Percentiles rank a stretch among this genome's conserved stretches.
Conservation (phyloP, 129 eudicot genomes). For the Dittrichia graveolens region DNA sequence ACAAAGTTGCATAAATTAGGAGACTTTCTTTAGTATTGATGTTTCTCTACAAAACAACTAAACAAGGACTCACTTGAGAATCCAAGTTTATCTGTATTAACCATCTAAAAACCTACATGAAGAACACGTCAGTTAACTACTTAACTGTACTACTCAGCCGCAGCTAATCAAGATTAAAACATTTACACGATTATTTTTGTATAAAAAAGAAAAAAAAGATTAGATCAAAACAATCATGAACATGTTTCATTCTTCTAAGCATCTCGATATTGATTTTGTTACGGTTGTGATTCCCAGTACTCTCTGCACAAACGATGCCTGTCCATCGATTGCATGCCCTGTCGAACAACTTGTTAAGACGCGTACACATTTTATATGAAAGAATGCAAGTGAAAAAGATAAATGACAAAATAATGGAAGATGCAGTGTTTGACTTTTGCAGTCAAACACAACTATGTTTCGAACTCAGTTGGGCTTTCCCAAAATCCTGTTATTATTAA, state of each 20-base stretch:
- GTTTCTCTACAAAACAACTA: not conserved
- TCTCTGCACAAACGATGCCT: constrained; percentile 48
- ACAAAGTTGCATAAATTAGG: not conserved
- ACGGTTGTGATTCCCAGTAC: constrained; percentile 68
- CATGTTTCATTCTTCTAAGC: not conserved
- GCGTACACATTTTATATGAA: not conserved
- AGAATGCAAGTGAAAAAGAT: not conserved
- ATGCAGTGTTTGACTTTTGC: no score
- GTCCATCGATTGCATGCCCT: constrained; percentile 66
- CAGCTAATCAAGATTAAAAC: constrained; percentile 13
- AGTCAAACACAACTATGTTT: no score
- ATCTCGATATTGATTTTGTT: constrained; percentile 37
- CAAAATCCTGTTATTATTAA: no score
- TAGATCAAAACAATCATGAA: not conserved
- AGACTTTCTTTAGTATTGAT: no score
- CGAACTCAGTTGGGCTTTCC: no score
- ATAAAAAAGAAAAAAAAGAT: not conserved
- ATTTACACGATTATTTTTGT: not conserved
- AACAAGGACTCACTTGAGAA: not conserved
- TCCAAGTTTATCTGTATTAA: not conserved
- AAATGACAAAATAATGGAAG: not conserved
- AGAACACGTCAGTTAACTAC: not conserved
- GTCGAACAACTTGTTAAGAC: not conserved
- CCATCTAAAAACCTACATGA: not conserved
- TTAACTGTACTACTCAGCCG: not conserved